A percentile compares a stretch with the other conserved stretches of the same genome.
phyloP scores from a whole-genome alignment of 1,284 basidiomycete species.

The Takashimella tepidaria region DNA sequence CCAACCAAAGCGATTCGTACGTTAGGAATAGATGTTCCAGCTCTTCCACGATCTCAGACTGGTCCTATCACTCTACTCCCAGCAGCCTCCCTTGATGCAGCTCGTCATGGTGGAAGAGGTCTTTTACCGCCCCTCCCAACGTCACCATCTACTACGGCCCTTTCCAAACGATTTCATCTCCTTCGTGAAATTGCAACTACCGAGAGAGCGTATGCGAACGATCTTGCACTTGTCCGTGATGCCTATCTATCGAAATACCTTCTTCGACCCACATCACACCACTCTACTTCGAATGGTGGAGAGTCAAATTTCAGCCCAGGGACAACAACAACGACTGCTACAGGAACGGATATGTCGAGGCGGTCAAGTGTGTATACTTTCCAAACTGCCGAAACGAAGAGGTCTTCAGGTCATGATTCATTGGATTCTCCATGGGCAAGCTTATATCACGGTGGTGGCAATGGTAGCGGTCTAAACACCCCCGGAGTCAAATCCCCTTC shows the following conservation, averaged over 20 bases:
- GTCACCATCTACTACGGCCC: conserved; percentile 13
- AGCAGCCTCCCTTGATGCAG: background rate
- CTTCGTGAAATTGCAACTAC: conserved; percentile 76
- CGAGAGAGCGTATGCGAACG: conserved; percentile 80
- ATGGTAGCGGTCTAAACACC: background rate
- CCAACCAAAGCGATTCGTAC: background rate
- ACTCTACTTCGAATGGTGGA: conserved; percentile 15
- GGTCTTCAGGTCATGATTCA: conserved; percentile 15
- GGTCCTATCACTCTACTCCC: background rate
- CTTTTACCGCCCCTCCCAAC: conserved; percentile 6
- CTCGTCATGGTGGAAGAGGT: background rate
- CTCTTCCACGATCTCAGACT: conserved; percentile 8
- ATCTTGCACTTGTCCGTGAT: conserved; percentile 76
- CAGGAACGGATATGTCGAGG: conserved; percentile 16
- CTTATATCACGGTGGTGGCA: background rate
- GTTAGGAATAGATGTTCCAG: background rate
- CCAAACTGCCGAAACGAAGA: conserved; percentile 28
- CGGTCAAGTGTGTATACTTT: conserved; percentile 29
- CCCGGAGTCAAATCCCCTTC: background rate
- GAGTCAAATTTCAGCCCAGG: conserved; percentile 6
- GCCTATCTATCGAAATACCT: conserved; percentile 58
- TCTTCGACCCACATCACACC: conserved; percentile 26
- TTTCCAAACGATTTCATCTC: conserved; percentile 73
- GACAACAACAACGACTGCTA: conserved; percentile 8
- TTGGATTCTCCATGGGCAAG: background rate